These are phyloP conservation scores for Schizosaccharomyces octosporus DNA, from an alignment of 805 yeast genomes.

Conservation along the genomic window DNA sequence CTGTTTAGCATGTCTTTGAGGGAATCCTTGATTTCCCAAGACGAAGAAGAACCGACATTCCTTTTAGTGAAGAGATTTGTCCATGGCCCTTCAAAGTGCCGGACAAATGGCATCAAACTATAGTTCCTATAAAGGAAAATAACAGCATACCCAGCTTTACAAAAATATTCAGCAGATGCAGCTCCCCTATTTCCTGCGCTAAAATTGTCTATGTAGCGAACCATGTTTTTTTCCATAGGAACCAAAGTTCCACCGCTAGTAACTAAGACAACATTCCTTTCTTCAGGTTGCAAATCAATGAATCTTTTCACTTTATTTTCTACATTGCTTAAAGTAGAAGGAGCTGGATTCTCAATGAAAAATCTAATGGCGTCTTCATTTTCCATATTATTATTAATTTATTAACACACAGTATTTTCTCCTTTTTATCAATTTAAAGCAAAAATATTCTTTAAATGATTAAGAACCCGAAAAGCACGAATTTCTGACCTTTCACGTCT, in stretches of 20 bases:
- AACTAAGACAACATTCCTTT: not conserved
- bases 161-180: constrained; percentile 73
- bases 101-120: constrained; percentile 73
- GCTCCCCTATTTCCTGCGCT: constrained; percentile 97
- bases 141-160: constrained; percentile 72
- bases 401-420: too few relatives aligned
- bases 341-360: not conserved
- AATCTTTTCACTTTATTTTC: not conserved
- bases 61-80: not conserved
- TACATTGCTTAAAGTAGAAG: not conserved
- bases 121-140: constrained; percentile 81
- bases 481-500: too few relatives aligned
- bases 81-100: constrained; percentile 21
- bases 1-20: not conserved
- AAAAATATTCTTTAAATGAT: too few relatives aligned
- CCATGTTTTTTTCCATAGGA: constrained; percentile 90
- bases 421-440: too few relatives aligned
- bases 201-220: constrained; percentile 85
- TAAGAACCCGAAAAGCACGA: too few relatives aligned
- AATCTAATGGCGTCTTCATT: not conserved
- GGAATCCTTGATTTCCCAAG: too few relatives aligned
- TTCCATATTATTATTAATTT: not conserved
- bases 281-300: not conserved
- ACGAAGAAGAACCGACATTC: not conserved
- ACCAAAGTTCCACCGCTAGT: constrained; percentile 79